Conservation (phyloP, 495 filamentous ascomycete species). For the Lepraria neglecta region DNA sequence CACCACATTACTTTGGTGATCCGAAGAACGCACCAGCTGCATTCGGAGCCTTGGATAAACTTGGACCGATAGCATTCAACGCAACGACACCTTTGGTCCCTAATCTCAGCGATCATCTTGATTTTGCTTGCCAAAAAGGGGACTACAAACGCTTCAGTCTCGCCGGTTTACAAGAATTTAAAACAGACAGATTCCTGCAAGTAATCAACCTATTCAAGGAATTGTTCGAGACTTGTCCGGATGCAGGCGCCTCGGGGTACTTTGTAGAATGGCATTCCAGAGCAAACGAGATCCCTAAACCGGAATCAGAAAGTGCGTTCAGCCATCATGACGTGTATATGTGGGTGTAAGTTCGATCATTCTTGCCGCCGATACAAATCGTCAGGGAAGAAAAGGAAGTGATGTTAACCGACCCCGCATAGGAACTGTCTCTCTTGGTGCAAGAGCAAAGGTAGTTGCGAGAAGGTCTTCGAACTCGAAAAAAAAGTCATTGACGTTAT, state of each 20-base stretch:
- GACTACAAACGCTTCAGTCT: slow-evolving; percentile 27
- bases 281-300: slow-evolving; percentile 1
- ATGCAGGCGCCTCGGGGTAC: slow-evolving; percentile 16
- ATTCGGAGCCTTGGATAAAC: slow-evolving; percentile 19
- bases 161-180: slow-evolving; percentile 21
- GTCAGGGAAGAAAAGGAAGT: too few relatives aligned
- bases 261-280: slow-evolving; percentile 26
- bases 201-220: slow-evolving; percentile 22
- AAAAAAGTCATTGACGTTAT: slow-evolving; percentile 18
- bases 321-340: slow-evolving; percentile 12
- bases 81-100: too few relatives aligned
- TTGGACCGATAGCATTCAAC: too few relatives aligned
- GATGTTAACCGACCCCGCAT: too few relatives aligned
- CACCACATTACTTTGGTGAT: slow-evolving; percentile 23
- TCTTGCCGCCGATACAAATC: too few relatives aligned
- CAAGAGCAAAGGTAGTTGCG: neutral
- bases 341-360: slow-evolving; percentile 13
- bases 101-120: slow-evolving; percentile 25
- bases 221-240: slow-evolving; percentile 22
- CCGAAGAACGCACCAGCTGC: slow-evolving; percentile 17
- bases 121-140: slow-evolving; percentile 22
- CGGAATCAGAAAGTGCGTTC: slow-evolving; percentile 12
- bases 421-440: slow-evolving; percentile 26
- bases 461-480: slow-evolving; percentile 16
- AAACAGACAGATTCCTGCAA: slow-evolving; percentile 20